Percentiles rank a stretch among this genome's conserved stretches.
Conservation (phyloP, 1,139 yeast genomes). For the Scheffersomyces insectosa region DNA sequence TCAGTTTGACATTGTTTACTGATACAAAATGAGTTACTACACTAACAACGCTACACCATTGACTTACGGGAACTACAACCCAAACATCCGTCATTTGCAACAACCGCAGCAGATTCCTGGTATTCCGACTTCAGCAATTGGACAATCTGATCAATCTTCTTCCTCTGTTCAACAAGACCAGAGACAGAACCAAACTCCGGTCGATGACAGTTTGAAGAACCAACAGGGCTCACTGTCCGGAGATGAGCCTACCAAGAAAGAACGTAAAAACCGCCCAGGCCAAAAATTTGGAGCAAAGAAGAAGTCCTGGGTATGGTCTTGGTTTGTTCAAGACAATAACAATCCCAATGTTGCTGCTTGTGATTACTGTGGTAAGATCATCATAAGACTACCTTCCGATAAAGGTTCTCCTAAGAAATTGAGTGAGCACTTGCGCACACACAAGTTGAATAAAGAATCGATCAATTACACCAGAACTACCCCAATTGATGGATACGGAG, state of each 20-base stretch:
- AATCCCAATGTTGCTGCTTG: conserved; percentile 56
- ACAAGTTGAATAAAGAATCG: conserved; percentile 43
- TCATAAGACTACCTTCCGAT: conserved; percentile 50
- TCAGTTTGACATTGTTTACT: too few relatives aligned
- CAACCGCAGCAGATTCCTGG: conserved; percentile 9
- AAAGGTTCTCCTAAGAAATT: conserved; percentile 62
- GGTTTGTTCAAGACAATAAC: conserved; percentile 53
- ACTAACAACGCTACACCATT: conserved; percentile 9
- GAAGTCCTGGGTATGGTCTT: conserved; percentile 63
- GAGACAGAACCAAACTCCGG: conserved; percentile 21
- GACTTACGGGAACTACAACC: conserved; percentile 12
- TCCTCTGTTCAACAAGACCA: conserved; percentile 15
- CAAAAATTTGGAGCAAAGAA: conserved; percentile 56
- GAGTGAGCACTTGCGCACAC: conserved; percentile 57
- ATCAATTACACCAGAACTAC: conserved; percentile 36
- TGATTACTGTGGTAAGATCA: conserved; percentile 52
- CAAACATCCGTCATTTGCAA: conserved; percentile 9
- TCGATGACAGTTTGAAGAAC: conserved; percentile 4
- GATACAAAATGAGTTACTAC: conserved; percentile 10
- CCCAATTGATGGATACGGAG: conserved; percentile 43
- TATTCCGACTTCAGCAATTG: conserved; percentile 3
- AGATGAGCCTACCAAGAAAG: conserved; percentile 16
- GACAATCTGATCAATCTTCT: conserved; percentile 12
- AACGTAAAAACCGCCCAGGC: conserved; percentile 32
- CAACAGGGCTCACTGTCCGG: conserved; percentile 3